These are phyloP conservation scores for Wickerhamomyces pijperi DNA, from an alignment of 805 yeast genomes.

Conservation along the genomic window DNA sequence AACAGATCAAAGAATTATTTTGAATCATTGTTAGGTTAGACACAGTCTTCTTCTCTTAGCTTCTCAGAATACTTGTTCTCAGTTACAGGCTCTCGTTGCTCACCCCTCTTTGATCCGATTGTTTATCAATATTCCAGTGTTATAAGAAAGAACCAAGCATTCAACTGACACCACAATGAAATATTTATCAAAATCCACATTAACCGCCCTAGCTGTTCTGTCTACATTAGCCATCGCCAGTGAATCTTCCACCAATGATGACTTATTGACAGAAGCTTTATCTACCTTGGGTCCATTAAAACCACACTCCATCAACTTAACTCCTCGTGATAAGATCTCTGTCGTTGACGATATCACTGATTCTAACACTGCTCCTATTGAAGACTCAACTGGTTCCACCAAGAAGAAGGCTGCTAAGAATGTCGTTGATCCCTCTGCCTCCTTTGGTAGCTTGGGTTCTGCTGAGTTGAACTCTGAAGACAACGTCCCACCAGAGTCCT, in stretches of 20 bases:
- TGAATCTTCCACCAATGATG: neutral
- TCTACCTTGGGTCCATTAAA: neutral
- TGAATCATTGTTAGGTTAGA: too few relatives aligned
- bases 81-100: too few relatives aligned
- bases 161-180: too few relatives aligned
- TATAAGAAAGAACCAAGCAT: too few relatives aligned
- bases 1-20: too few relatives aligned
- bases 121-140: too few relatives aligned
- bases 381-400: constrained; percentile 3
- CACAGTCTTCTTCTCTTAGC: too few relatives aligned
- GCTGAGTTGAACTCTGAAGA: neutral
- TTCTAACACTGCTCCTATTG: constrained; percentile 15
- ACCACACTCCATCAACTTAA: neutral
- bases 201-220: neutral
- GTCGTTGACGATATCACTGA: constrained; percentile 3
- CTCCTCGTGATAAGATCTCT: neutral
- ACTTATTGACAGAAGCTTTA: neutral
- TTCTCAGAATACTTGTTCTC: too few relatives aligned
- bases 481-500: neutral
- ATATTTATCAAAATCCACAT: neutral
- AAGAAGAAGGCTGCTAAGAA: neutral
- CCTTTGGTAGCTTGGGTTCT: neutral
- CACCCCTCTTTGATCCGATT: too few relatives aligned
- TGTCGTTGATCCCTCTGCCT: neutral
- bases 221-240: neutral